Evolutionary conservation across 1,139 yeast species (phyloP), one percentile per base, ranked within the genome.

Genomic region (Pichia inconspicua): DNA sequence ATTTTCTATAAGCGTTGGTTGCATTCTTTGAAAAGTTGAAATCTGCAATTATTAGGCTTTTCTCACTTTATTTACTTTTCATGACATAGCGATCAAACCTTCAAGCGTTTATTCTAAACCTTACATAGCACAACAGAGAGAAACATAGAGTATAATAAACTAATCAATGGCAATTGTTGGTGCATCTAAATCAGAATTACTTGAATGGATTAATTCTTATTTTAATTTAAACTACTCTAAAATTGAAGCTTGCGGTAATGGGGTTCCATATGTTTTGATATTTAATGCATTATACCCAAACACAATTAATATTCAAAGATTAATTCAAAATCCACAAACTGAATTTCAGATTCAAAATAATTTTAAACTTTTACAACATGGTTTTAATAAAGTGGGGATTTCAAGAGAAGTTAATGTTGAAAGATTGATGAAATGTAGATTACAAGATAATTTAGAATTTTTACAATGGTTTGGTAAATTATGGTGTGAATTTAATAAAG

Each of bases 171-270:
- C 53, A 1, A 15, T 40, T 28, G 35, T 45, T 5, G 45, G 36
- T 5, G 51, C 52, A 60, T 84, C 94, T 28, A 78, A 97, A 58
- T 80, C 84, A 44, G 97, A 89, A 59, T 75, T 92, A 30, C 69
- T 94, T 51, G 77, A 75, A 50, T 94, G 98, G 97, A 74, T 92
- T 56, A 90, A 90, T 62, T 71, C 75, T 44, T 76, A 86, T 6
- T 72, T 88, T 41, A 76, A 75, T 46, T 66, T 89, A 40, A 73
- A 80, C 54, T 78, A 85, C 58, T 73, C 80, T 46, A 88, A 85
- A 60, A 84, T 92, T 2, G 98, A 94, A 62, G 92, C 89, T 65
- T 84, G 96, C 63, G 99, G 99, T 19, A 80, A 84, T 3, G 99
- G 99, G 3, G 96, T 96, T 0, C 94, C 88, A 3, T 90, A 86